Conservation (phyloP, 176 grass and related monocot genomes). For the Bonia amplexicaulis region DNA sequence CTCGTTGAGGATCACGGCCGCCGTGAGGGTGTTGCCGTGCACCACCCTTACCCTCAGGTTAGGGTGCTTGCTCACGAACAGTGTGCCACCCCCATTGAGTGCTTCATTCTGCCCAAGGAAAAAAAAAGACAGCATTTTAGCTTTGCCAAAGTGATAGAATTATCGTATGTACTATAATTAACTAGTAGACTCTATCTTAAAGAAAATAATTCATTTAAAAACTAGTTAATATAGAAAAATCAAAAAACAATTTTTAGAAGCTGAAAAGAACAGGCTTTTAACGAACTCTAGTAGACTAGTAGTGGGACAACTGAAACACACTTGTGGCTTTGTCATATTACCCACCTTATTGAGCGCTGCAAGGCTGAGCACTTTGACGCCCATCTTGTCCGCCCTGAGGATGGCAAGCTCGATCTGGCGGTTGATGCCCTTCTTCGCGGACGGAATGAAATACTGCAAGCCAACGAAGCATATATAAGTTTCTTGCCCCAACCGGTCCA, state of each 20-base stretch:
- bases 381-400: slow-evolving; percentile 72
- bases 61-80: slow-evolving; percentile 68
- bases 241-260: too few species aligned
- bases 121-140: neutral
- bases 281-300: too few species aligned
- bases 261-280: rapidly evolving
- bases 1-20: slow-evolving; percentile 84
- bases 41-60: slow-evolving; percentile 76
- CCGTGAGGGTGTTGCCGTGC: slow-evolving; percentile 93
- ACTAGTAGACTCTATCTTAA: too few species aligned
- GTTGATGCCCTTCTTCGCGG: slow-evolving; percentile 77
- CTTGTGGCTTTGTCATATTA: too few species aligned
- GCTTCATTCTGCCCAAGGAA: slow-evolving; percentile 56
- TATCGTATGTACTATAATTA: too few species aligned
- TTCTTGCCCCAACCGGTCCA: neutral
- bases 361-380: slow-evolving; percentile 89
- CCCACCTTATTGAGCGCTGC: slow-evolving; percentile 87
- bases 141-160: neutral
- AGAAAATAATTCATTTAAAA: too few species aligned
- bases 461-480: neutral
- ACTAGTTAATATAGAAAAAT: too few species aligned
- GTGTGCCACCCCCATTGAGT: slow-evolving; percentile 76
- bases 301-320: too few species aligned
- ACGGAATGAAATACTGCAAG: slow-evolving; percentile 84
- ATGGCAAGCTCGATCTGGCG: slow-evolving; percentile 82